Base-by-base conservation (phyloP, 805 yeast species). In the Teunomyces aglyptinius region DNA sequence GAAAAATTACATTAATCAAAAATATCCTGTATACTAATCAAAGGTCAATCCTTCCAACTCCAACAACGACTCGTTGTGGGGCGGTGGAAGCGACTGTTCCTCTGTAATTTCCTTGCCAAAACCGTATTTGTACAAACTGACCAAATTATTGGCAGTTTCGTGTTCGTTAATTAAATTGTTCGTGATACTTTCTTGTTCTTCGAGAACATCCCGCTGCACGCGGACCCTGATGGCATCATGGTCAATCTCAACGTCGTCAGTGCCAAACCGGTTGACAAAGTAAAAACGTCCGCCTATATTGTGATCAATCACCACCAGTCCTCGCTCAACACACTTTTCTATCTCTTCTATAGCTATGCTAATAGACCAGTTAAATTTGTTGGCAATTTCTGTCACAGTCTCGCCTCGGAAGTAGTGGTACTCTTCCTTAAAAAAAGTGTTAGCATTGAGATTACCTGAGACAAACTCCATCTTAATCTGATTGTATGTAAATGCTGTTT, bases 331-430 rank as follows among this genome's bases (percentile, higher is more conserved):
- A 15, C 85, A 81, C 46, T 73, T 67, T 46, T 79, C 78, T 8
- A 87, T 62, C 48, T 86, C 85, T 57, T 86, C 92, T 8, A 67
- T 68, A 6, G 89, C 75, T 11, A 87, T 80, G 20, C 79, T 77
- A 32, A 83, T 67, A 15, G 89, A 81, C 88, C 91, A 86, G 44
- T 77, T 76, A 50, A 83, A 81, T 41, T 70, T 58, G 32, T 61
- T 65, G 16, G 79, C 68, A n/a, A 78, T 68, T 28, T 76, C 78
- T 3, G 71, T 60, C 2, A 68, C 54, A 4, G 72, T 67, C 47
- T 54, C 59, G 1, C 77, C 77, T 33, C 50, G 57, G 56, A 66
- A 70, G 43, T 49, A 53, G 8, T 51, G 49, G 47, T 49, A 57
- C 20, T 57, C 38, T 19, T 55, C 41, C 38, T 55, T 59, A 13